Percentiles rank a stretch among this genome's conserved stretches.
Conservation (phyloP, 768 basidiomycete species). For the Pseudohyphozyma bogoriensis region DNA sequence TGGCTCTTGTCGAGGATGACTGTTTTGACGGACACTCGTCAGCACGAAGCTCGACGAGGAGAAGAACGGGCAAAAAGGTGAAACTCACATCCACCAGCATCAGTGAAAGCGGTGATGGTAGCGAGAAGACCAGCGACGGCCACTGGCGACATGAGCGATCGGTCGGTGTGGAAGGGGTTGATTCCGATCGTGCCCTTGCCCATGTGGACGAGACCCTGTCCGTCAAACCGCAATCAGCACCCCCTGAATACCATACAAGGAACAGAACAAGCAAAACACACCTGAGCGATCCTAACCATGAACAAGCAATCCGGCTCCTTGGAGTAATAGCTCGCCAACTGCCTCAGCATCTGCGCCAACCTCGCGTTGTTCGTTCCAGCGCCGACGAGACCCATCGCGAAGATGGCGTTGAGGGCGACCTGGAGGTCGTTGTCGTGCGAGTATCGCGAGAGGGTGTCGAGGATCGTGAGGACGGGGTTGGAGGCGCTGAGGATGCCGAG, state of each 20-base stretch:
- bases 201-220: constrained; percentile 93
- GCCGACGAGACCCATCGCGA: constrained; percentile 96
- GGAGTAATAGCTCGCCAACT: constrained; percentile 93
- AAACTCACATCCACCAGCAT: constrained; percentile 79
- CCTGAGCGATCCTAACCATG: constrained; percentile 76
- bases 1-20: constrained; percentile 91
- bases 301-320: constrained; percentile 96
- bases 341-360: constrained; percentile 91
- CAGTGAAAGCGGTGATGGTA: constrained; percentile 82
- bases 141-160: constrained; percentile 75
- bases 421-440: constrained; percentile 97
- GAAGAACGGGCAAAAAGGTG: neutral
- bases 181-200: constrained; percentile 96
- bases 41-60: constrained; percentile 1
- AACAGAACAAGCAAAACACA: constrained; percentile 18
- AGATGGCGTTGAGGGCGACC: constrained; percentile 92
- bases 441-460: constrained; percentile 96
- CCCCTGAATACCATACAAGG: too few relatives aligned
- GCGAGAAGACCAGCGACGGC: constrained; percentile 83
- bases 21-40: too few relatives aligned
- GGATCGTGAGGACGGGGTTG: constrained; percentile 84
- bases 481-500: constrained; percentile 90
- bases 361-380: constrained; percentile 99
- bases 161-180: constrained; percentile 92
- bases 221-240: neutral